These are phyloP conservation scores for Fraxinus velutina DNA, from an alignment of 305 asterid species.

Conservation along the genomic window DNA sequence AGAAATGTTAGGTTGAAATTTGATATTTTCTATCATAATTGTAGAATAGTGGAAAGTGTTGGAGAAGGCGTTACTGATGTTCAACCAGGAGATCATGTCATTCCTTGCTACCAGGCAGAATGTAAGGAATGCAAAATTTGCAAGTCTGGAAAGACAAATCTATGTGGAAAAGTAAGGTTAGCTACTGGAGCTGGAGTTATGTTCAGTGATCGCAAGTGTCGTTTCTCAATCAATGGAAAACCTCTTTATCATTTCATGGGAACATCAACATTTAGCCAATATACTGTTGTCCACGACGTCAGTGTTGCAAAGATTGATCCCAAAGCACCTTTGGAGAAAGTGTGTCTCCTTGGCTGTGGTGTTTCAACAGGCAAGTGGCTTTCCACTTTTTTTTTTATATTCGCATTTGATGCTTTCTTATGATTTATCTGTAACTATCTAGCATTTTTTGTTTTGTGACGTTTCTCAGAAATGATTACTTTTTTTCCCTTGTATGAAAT, in stretches of 20 bases:
- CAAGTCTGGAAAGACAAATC: constrained; percentile 96
- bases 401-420: background rate
- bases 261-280: constrained; percentile 96
- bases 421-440: background rate
- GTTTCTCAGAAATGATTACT: background rate
- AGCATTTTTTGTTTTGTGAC: background rate
- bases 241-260: constrained; percentile 98
- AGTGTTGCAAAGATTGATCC: constrained; percentile 59
- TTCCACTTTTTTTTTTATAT: background rate
- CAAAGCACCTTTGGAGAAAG: constrained; percentile 52
- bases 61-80: constrained; percentile 96
- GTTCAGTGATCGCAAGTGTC: constrained; percentile 86
- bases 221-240: constrained; percentile 82
- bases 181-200: constrained; percentile 99
- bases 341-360: constrained; percentile 56
- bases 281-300: constrained; percentile 70
- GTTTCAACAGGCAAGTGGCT: constrained; percentile 43
- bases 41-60: constrained; percentile 92
- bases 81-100: constrained; percentile 91
- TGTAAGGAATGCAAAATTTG: constrained; percentile 96
- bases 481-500: background rate
- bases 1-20: background rate
- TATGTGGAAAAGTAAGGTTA: constrained; percentile 87
- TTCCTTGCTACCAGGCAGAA: constrained; percentile 99
- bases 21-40: constrained; percentile 17